Percentiles rank a stretch among this genome's conserved stretches.
Evolutionary conservation across 1,139 yeast species (phyloP).

Genomic region (Nakaseomyces uthaithaninus): DNA sequence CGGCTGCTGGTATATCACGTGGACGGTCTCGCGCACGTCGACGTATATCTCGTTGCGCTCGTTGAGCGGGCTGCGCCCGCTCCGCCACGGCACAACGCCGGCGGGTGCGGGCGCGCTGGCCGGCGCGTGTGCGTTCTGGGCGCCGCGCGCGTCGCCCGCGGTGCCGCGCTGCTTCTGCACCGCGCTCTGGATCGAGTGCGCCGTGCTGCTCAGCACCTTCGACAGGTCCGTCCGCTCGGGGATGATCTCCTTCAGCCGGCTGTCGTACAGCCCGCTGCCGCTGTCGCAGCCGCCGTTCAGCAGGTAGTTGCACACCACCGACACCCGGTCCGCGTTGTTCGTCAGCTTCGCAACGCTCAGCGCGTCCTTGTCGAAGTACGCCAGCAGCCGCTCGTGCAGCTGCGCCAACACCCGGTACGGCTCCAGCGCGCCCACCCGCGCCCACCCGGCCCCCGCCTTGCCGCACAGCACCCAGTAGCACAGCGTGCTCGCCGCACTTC

Average conservation of each 20-base stretch:
- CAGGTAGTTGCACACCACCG: conserved; percentile 36
- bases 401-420: conserved; percentile 21
- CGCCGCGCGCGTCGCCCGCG: no score
- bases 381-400: conserved; percentile 21
- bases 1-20: conserved; percentile 33
- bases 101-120: no score
- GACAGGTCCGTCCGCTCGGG: conserved; percentile 46
- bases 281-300: conserved; percentile 71
- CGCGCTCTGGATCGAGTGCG: conserved; percentile 26
- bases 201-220: conserved; percentile 36
- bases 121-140: no score
- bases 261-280: conserved; percentile 41
- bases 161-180: conserved; percentile 13
- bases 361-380: conserved; percentile 28
- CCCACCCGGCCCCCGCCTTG: background rate
- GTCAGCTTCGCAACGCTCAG: conserved; percentile 22
- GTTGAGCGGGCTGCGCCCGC: conserved; percentile 48
- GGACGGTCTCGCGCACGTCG: conserved; percentile 59
- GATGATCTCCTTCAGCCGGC: conserved; percentile 59
- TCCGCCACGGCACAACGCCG: conserved; percentile 64
- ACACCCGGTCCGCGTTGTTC: conserved; percentile 28
- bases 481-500: no score
- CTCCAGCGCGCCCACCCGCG: no score
- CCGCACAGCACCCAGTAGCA: conserved; percentile 1
- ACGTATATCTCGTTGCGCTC: conserved; percentile 75